phyloP scores from a whole-genome alignment of 164 flowering plant species.

The Tinospora cordifolia region DNA sequence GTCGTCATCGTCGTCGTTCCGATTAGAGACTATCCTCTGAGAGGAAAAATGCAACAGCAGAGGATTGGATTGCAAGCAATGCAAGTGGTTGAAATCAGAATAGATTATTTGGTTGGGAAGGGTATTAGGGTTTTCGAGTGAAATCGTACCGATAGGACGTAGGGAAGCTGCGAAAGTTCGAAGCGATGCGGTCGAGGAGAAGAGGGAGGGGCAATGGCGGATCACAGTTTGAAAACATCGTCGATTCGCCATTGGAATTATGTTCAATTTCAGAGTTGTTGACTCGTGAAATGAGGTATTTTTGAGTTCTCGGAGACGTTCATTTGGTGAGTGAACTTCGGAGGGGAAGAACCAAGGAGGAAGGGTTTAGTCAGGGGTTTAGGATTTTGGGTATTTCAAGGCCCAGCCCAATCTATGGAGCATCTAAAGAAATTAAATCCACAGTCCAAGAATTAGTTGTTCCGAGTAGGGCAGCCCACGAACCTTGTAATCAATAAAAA shows the following conservation, averaged over 20 bases:
- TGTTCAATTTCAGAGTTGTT: neutral
- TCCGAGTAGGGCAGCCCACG: no score
- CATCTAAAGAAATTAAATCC: no score
- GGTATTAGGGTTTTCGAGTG: constrained; percentile 12
- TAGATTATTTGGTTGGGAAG: neutral
- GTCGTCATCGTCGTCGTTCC: neutral
- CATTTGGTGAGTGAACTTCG: neutral
- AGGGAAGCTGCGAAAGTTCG: constrained; percentile 1
- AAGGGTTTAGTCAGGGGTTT: constrained; percentile 7
- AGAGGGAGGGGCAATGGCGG: constrained; percentile 22
- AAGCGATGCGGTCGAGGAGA: constrained; percentile 1
- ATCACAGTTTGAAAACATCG: constrained; percentile 37
- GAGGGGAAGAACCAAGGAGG: neutral
- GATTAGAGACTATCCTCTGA: neutral
- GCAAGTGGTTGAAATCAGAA: constrained; percentile 5
- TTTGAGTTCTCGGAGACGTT: neutral
- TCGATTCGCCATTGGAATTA: constrained; percentile 36
- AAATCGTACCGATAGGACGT: constrained; percentile 12
- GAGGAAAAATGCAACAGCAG: constrained; percentile 32
- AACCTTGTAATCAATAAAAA: no score
- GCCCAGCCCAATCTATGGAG: no score
- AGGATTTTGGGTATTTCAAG: neutral
- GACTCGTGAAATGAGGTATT: neutral
- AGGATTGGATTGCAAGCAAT: neutral
- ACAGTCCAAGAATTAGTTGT: no score